Percentiles rank a stretch among this genome's conserved stretches.
phyloP scores from a whole-genome alignment of 75 land plant species.

The Adiantum capillusveneris region DNA sequence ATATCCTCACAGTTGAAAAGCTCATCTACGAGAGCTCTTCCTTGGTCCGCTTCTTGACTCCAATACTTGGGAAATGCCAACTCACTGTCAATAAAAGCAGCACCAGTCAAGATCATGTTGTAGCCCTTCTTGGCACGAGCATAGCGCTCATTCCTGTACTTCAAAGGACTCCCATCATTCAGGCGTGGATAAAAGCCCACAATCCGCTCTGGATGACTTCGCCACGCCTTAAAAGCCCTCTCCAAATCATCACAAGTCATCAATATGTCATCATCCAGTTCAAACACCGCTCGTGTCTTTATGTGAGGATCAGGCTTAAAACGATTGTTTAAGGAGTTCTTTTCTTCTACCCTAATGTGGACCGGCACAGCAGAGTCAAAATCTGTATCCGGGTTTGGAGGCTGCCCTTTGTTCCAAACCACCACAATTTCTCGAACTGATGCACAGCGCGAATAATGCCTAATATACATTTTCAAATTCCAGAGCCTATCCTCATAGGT shows the following conservation, averaged over 20 bases:
- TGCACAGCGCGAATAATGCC: conserved; percentile 89
- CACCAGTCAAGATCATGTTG: conserved; percentile 91
- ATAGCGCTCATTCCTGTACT: conserved; percentile 71
- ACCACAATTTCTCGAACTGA: conserved; percentile 89
- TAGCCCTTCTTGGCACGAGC: conserved; percentile 60
- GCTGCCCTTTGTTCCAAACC: conserved; percentile 86
- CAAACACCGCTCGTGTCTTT: conserved; percentile 74
- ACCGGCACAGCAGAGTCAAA: conserved; percentile 87
- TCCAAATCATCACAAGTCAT: conserved; percentile 93
- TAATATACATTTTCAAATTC: conserved; percentile 84
- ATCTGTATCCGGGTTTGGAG: conserved; percentile 51
- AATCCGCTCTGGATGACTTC: conserved; percentile 67
- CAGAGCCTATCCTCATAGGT: conserved; percentile 87
- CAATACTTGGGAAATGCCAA: conserved; percentile 72
- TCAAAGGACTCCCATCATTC: conserved; percentile 51
- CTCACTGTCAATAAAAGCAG: conserved; percentile 73
- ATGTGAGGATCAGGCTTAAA: conserved; percentile 68
- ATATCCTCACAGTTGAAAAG: conserved; percentile 91
- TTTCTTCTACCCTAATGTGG: conserved; percentile 60
- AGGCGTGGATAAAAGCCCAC: conserved; percentile 87
- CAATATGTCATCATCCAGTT: conserved; percentile 97
- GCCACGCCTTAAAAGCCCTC: conserved; percentile 82
- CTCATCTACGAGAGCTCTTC: conserved; percentile 62
- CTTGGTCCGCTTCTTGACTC: conserved; percentile 55
- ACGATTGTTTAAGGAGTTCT: conserved; percentile 82